Evolutionary conservation across 495 filamentous ascomycete genomes (phyloP).

Genomic region (Penicillium turbatum): DNA sequence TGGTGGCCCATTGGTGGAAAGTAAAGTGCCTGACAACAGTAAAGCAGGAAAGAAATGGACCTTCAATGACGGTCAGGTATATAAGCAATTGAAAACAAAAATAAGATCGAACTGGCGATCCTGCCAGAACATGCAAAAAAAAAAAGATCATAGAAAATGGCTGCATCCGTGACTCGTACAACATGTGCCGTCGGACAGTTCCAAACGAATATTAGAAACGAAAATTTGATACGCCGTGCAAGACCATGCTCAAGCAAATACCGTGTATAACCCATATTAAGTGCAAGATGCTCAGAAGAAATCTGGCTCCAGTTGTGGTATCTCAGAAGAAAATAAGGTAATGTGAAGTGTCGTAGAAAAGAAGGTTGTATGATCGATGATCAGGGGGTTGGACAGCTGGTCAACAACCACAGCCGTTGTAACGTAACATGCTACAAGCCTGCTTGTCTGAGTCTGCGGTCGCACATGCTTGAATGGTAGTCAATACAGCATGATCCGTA

Average conservation of each 20-base stretch:
- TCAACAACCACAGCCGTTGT: conserved; percentile 8
- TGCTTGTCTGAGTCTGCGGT: background rate
- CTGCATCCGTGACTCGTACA: conserved; percentile 27
- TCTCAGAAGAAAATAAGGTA: conserved; percentile 7
- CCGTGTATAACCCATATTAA: conserved; percentile 9
- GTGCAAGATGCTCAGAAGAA: conserved; percentile 3
- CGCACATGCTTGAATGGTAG: background rate
- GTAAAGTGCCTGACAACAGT: background rate
- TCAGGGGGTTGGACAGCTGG: background rate
- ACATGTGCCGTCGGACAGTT: conserved; percentile 14
- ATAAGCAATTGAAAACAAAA: background rate
- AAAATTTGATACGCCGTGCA: conserved; percentile 16
- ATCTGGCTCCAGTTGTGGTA: conserved; percentile 4
- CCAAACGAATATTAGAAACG: conserved; percentile 12
- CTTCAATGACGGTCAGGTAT: conserved; percentile 3
- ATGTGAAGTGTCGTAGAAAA: conserved; percentile 1
- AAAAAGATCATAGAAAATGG: conserved; percentile 9
- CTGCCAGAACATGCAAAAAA: conserved; percentile 11
- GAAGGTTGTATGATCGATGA: background rate
- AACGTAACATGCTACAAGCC: background rate
- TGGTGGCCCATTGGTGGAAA: background rate
- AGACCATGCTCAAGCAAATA: conserved; percentile 16
- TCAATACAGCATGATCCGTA: conserved; percentile 1
- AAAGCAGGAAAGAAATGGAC: conserved; percentile 4
- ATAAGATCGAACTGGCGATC: conserved; percentile 10